A percentile compares a stretch with the other conserved stretches of the same genome.
Evolutionary conservation across 495 filamentous ascomycete genomes (phyloP).

Genomic region (Staphylotrichum tortipilum): DNA sequence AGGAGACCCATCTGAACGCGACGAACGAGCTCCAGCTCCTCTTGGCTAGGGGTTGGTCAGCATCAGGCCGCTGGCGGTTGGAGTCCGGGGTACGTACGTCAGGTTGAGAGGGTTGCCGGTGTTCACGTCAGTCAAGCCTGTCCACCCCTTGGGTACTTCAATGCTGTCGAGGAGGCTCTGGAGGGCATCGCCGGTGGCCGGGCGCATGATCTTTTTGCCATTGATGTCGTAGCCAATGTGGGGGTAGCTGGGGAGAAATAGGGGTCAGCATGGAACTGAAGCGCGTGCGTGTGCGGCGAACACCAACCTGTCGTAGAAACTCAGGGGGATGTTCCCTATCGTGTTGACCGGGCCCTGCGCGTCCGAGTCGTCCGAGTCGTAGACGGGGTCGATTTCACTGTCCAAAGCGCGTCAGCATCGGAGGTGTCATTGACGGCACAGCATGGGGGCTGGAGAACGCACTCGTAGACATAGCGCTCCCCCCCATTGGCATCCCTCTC

Average conservation of each 20-base stretch:
- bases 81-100: conserved; percentile 6
- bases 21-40: conserved; percentile 81
- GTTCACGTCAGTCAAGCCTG: conserved; percentile 82
- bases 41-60: conserved; percentile 41
- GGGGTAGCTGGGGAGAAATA: conserved; percentile 43
- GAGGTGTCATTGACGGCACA: too few species aligned
- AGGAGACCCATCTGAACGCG: conserved; percentile 88
- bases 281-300: too few species aligned
- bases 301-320: conserved; percentile 78
- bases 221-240: conserved; percentile 99
- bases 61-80: background rate
- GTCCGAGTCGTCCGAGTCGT: conserved; percentile 92
- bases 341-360: conserved; percentile 73
- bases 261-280: background rate
- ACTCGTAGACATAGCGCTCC: conserved; percentile 51
- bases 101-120: conserved; percentile 88
- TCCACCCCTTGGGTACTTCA: conserved; percentile 97
- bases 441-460: background rate
- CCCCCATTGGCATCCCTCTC: conserved; percentile 48
- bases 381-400: conserved; percentile 81
- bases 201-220: conserved; percentile 93
- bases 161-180: conserved; percentile 94
- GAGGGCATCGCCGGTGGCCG: conserved; percentile 85
- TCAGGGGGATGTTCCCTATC: conserved; percentile 87
- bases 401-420: too few species aligned